Conservation (phyloP, 345 rosid genomes). For the Camelina hispida region DNA sequence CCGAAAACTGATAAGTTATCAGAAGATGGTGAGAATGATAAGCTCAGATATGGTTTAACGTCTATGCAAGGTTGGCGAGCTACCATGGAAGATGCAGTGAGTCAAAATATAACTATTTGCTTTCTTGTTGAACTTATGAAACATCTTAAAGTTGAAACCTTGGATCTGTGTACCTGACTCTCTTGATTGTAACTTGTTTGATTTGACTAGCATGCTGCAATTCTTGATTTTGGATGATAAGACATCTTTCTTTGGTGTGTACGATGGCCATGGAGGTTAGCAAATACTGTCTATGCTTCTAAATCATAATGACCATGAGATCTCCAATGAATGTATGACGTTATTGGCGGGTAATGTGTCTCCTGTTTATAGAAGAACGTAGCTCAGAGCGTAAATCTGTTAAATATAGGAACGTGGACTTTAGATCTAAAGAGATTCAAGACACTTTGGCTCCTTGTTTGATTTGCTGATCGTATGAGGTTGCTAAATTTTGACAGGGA, state of each 20-base stretch:
- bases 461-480: slow-evolving; percentile 12
- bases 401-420: slow-evolving; percentile 10
- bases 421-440: not conserved
- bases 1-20: slow-evolving; percentile 81
- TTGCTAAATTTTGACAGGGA: slow-evolving; percentile 52
- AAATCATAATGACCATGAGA: slow-evolving; percentile 1
- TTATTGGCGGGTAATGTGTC: not conserved
- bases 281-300: not conserved
- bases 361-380: not conserved
- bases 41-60: slow-evolving; percentile 67
- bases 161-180: not conserved
- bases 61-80: slow-evolving; percentile 96
- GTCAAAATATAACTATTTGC: slow-evolving; percentile 35
- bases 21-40: slow-evolving; percentile 72
- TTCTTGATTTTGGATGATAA: slow-evolving; percentile 63
- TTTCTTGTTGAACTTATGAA: not conserved
- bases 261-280: slow-evolving; percentile 93
- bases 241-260: slow-evolving; percentile 84
- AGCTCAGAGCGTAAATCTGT: too few relatives aligned
- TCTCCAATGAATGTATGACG: slow-evolving; percentile 1
- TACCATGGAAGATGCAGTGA: slow-evolving; percentile 90
- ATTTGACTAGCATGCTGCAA: slow-evolving; percentile 64
- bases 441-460: slow-evolving; percentile 1
- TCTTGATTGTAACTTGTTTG: not conserved
- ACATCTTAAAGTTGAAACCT: not conserved